Base-by-base conservation (phyloP, 2,329 filamentous ascomycete species). In the Talaromyces piceae region DNA sequence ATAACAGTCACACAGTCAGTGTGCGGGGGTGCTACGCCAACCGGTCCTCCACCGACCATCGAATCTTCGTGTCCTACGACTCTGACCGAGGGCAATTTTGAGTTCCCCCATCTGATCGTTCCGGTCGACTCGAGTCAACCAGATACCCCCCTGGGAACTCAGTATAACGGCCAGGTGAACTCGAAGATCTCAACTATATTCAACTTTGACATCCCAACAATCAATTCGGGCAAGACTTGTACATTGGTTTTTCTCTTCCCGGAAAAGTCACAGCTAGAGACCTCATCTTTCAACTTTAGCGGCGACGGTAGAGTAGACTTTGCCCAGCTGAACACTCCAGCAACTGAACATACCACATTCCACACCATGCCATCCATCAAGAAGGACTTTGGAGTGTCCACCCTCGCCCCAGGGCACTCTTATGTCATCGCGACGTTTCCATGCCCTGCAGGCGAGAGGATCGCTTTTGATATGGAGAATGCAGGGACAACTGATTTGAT, bases 201-300 rank as follows among this genome's bases (percentile, higher is more conserved):
- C 76, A 85, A 86, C 71, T 87, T 88, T 67, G 81, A 85, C 60
- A 79, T 87, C 33, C 79, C 79, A 1, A 55, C 66, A 4, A 66
- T 68, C 3, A 75, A 81, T 58, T 59, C 71, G 8, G 80, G 79
- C 57, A 79, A 80, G 67, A 78, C 78, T 59, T 88, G 84, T 70
- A 77, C 74, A 50, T 70, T 87, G 6, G 70, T 82, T 50, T 87
- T 87, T 77, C 71, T 85, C 43, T 79, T 86, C 67, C 84, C 84
- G 3, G 57, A 72, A 49, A 66, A 80, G 56, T 59, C 71, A n/a
- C 67, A 82, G 31, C 77, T 85, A 16, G 67, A 80, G 66, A 83
- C 81, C 1, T 82, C 81, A 0, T 72, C 73, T 9, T 84, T 73
- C 67, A 77, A 69, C 18, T 79, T 77, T 60, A 77, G 70, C 20